These are phyloP conservation scores for Whalleya microplaca DNA, from an alignment of 2,329 filamentous ascomycete genomes.

Conservation along the genomic window DNA sequence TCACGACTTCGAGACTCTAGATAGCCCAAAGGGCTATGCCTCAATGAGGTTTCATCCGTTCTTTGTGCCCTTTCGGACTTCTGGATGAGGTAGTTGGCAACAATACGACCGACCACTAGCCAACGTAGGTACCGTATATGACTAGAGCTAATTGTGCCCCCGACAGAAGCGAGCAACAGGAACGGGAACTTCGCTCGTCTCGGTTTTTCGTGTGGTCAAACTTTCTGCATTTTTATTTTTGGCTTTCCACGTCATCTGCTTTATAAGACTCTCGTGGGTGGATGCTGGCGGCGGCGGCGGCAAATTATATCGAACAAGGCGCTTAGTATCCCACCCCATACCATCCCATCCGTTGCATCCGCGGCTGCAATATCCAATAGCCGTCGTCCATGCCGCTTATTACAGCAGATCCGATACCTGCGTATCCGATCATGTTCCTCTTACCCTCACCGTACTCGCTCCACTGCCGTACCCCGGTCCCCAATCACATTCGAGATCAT, in stretches of 20 bases:
- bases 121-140: constrained; percentile 7
- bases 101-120: neutral
- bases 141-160: neutral
- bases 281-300: constrained; percentile 4
- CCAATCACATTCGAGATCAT: constrained; percentile 21
- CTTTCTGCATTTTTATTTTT: neutral
- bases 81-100: neutral
- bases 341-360: constrained; percentile 15
- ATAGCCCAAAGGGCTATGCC: too few relatives aligned
- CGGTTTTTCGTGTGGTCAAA: neutral
- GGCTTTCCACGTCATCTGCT: neutral
- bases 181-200: neutral
- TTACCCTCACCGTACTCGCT: constrained; percentile 12
- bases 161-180: neutral
- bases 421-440: neutral
- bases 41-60: constrained; percentile 1
- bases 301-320: constrained; percentile 18
- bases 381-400: constrained; percentile 17
- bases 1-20: too few relatives aligned
- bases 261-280: neutral
- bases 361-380: constrained; percentile 25
- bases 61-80: neutral
- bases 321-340: constrained; percentile 16
- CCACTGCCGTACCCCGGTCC: constrained; percentile 18
- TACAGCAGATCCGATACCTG: neutral